phyloP scores from a whole-genome alignment of 2,329 filamentous ascomycete genomes.

The Apiospora pterosperma region DNA sequence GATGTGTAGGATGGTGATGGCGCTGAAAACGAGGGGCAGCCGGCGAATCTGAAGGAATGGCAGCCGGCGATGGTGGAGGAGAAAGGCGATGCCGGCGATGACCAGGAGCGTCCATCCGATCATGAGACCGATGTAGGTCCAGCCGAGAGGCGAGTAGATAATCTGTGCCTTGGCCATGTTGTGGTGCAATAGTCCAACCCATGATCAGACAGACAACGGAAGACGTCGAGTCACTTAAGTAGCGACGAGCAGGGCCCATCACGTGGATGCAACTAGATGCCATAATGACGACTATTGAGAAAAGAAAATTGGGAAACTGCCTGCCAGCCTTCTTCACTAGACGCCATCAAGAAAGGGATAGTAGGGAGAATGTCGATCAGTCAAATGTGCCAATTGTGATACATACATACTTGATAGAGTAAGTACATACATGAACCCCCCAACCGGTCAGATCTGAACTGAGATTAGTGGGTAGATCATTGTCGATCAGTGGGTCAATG shows the following conservation, averaged over 20 bases:
- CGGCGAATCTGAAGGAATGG: conserved; percentile 29
- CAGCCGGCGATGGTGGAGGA: conserved; percentile 20
- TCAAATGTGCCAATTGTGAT: background rate
- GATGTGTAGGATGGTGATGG: conserved; percentile 19
- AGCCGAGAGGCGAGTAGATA: conserved; percentile 11
- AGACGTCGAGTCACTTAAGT: background rate
- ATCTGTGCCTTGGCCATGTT: conserved; percentile 3
- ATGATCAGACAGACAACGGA: background rate
- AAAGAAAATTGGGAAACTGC: background rate
- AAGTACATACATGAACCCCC: no score
- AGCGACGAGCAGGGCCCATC: background rate
- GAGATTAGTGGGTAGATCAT: background rate
- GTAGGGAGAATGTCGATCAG: background rate
- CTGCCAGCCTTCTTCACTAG: background rate
- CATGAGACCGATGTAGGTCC: conserved; percentile 14
- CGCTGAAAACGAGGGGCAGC: conserved; percentile 21
- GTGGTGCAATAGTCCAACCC: background rate
- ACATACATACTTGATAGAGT: no score
- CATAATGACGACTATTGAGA: background rate
- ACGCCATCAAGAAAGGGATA: background rate
- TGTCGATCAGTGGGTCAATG: background rate
- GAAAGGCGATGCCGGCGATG: conserved; percentile 17
- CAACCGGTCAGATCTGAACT: background rate
- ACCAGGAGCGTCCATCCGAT: conserved; percentile 18
- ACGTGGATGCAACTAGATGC: background rate